Conservation (phyloP, 2,329 filamentous ascomycete genomes). For the Colletotrichum musae region DNA sequence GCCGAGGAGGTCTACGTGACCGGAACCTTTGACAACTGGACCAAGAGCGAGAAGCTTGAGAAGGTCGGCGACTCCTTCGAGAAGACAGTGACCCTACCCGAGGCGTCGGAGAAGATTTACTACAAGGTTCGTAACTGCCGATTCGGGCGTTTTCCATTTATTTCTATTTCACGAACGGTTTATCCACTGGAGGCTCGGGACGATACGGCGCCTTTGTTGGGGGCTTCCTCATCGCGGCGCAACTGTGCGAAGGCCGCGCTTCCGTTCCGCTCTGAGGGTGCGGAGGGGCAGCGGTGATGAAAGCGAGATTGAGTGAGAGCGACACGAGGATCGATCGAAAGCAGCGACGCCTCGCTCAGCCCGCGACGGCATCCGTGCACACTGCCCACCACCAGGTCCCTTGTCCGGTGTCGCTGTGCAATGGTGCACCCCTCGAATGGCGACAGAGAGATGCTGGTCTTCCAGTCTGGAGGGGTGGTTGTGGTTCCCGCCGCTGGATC, state of each 20-base stretch:
- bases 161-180: constrained; percentile 31
- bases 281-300: constrained; percentile 23
- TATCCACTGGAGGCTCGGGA: constrained; percentile 12
- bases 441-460: background rate
- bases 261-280: constrained; percentile 6
- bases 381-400: constrained; percentile 16
- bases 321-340: constrained; percentile 32
- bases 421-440: constrained; percentile 14
- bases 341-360: constrained; percentile 36
- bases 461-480: constrained; percentile 11
- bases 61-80: constrained; percentile 81
- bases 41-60: constrained; percentile 86
- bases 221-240: constrained; percentile 11
- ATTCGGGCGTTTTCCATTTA: constrained; percentile 26
- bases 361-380: constrained; percentile 38
- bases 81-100: constrained; percentile 83
- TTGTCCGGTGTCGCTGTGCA: constrained; percentile 20
- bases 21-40: constrained; percentile 96
- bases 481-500: constrained; percentile 6
- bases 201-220: constrained; percentile 28
- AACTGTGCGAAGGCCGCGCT: constrained; percentile 3
- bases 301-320: constrained; percentile 21
- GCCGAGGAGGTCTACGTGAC: constrained; percentile 94
- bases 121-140: constrained; percentile 84
- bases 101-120: constrained; percentile 79